Evolutionary conservation across 2,329 filamentous ascomycete genomes (phyloP).

Genomic region (Phyllosticta ampelicida): DNA sequence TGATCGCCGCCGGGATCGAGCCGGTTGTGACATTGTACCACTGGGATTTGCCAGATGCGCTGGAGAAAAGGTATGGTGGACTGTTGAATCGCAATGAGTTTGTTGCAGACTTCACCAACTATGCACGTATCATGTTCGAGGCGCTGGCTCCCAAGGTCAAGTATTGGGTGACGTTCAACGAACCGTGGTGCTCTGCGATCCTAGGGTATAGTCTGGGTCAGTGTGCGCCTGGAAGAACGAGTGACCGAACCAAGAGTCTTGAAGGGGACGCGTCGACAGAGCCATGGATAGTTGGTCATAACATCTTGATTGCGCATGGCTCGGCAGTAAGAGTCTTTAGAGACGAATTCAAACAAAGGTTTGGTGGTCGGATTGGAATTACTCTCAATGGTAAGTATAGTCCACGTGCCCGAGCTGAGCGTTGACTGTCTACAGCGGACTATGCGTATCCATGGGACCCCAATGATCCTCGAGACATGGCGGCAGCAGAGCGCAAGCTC

Average conservation of each 20-base stretch:
- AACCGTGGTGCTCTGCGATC: slow-evolving; percentile 77
- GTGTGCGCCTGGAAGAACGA: slow-evolving; percentile 74
- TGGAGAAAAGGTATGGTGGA: slow-evolving; percentile 73
- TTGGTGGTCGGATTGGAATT: slow-evolving; percentile 73
- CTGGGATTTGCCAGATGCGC: slow-evolving; percentile 44
- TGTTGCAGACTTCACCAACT: slow-evolving; percentile 68
- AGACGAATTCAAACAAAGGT: slow-evolving; percentile 63
- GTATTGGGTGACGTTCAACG: slow-evolving; percentile 85
- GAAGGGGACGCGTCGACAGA: slow-evolving; percentile 66
- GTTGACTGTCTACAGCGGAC: slow-evolving; percentile 43
- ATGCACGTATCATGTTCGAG: slow-evolving; percentile 65
- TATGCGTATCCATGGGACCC: slow-evolving; percentile 76
- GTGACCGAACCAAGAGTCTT: slow-evolving; percentile 58
- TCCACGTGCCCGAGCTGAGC: not conserved
- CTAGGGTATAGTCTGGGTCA: slow-evolving; percentile 68
- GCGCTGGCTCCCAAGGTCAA: slow-evolving; percentile 64
- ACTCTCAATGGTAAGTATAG: slow-evolving; percentile 60
- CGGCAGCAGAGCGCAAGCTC: slow-evolving; percentile 68
- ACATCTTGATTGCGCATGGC: slow-evolving; percentile 67
- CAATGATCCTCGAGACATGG: slow-evolving; percentile 60
- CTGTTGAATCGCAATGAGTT: slow-evolving; percentile 74
- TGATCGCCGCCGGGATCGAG: slow-evolving; percentile 26
- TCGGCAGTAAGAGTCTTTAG: slow-evolving; percentile 72
- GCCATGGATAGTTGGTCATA: slow-evolving; percentile 76
- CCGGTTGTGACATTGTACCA: slow-evolving; percentile 32